Base-by-base conservation (phyloP, 1,284 basidiomycete species). In the Ustilago trichophora region DNA sequence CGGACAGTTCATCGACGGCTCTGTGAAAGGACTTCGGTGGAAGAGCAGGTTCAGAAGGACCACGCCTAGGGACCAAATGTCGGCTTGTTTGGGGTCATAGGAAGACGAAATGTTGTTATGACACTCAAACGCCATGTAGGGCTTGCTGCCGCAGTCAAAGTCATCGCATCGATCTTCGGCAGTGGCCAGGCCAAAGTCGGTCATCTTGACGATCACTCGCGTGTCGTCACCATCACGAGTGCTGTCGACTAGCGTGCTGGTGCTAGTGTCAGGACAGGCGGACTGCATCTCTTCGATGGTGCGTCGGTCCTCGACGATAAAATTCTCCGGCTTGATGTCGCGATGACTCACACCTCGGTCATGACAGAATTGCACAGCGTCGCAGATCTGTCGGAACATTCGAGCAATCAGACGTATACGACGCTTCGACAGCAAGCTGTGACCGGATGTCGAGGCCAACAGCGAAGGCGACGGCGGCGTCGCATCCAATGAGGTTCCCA, bases 11-110 rank as follows among this genome's bases (percentile, higher is more conserved):
- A 88, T 85, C 41, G 87, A 87, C 3, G 96, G 95, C 82, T 98
- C 96, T 43, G 91, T 91, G 93, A 96, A 99, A 16, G 95, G 95
- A 83, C 96, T 98, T 82, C 89, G 91, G 83, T 98, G 95, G 84
- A 97, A 99, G 81, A 98, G 86, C 89, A 98, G 92, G 83, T 98
- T 98, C 85, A 98, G 92, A 73, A 98, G 87, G 59, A 98, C 95
- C 80, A 98, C 95, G 58, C 95, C 96, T 68, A 98, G 87, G 22
- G 94, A 98, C 95, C 95, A 98, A 50, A 98, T 92, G 83, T 98
- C 95, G 60, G 96, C 95, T 64, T 92, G 91, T 73, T 90, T 90
- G 52, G 95, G 93, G 72, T 89, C 87, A 85, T 98, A 98, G 42
- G 89, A 91, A 59, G 92, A 91, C 25, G 91, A 90, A 70, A 95